phyloP scores from a whole-genome alignment of 176 grass and related monocot species.

The Rhipidocladum racemiflorum region DNA sequence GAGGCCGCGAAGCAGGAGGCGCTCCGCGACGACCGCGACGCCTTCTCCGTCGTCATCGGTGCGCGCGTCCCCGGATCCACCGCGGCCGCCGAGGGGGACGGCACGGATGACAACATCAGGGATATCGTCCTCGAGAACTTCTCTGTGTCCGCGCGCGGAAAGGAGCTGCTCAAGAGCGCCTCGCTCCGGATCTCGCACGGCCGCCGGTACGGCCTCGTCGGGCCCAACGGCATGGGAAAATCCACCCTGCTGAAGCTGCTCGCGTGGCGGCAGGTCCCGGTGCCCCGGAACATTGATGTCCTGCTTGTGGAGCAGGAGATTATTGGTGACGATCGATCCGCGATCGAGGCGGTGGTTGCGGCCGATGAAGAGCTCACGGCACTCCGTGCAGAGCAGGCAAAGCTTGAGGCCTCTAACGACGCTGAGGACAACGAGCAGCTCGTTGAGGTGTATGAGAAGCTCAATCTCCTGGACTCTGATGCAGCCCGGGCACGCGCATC shows the following conservation, averaged over 20 bases:
- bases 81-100: slow-evolving; percentile 22
- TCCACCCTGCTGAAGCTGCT: slow-evolving; percentile 90
- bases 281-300: slow-evolving; percentile 83
- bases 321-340: slow-evolving; percentile 62
- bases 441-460: slow-evolving; percentile 73
- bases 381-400: slow-evolving; percentile 73
- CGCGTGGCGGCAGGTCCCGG: slow-evolving; percentile 78
- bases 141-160: slow-evolving; percentile 76
- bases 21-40: slow-evolving; percentile 82
- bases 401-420: slow-evolving; percentile 57
- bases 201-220: slow-evolving; percentile 75
- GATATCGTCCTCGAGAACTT: slow-evolving; percentile 85
- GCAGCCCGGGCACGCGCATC: slow-evolving; percentile 63
- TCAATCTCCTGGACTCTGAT: slow-evolving; percentile 72
- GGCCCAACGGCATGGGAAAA: slow-evolving; percentile 93
- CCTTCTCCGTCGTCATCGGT: slow-evolving; percentile 86
- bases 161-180: slow-evolving; percentile 88
- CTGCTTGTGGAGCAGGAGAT: slow-evolving; percentile 95
- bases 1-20: slow-evolving; percentile 67
- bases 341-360: slow-evolving; percentile 73
- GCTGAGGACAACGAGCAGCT: slow-evolving; percentile 51
- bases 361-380: slow-evolving; percentile 80
- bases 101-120: slow-evolving; percentile 62
- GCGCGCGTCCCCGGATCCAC: slow-evolving; percentile 42
- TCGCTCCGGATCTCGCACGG: slow-evolving; percentile 85